Evolutionary conservation across 75 land plant species (phyloP), one percentile per base, ranked within the genome.

Genomic region (Pinus albicaulis): DNA sequence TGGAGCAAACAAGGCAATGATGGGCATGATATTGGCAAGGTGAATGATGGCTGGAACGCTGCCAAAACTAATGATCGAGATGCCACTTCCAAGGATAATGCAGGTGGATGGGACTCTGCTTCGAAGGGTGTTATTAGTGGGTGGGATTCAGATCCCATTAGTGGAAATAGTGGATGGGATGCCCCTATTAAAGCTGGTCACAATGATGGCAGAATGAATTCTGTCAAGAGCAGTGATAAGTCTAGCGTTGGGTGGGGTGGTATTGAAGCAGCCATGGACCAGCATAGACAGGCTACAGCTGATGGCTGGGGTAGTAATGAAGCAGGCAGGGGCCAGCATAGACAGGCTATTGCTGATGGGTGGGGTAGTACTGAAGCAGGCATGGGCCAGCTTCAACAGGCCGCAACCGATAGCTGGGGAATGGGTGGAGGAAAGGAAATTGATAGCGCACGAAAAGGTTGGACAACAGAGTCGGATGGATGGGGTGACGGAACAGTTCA

Each of bases 31-130:
- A 20, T 41, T 36, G 70, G 48, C 44, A 36, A 66, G 70, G 8
- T 19, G n/a, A 36, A 23, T 19, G 52, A 68, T 36, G 71, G 71
- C 5, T 68, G n/a, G 70, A 66, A 36, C 38, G 36, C 48, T 34
- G 19, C 44, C 10, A 38, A 38, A 66, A 44, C 7, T 15, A 66
- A 31, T 36, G 48, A 38, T n/a, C 17, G 34, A 34, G 22, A 66
- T 66, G 48, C 48, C 2, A 66, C 48, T 2, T 38, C 70, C 44
- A 66, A 66, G 38, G 23, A 20, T 38, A 28, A 28, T 28, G 20
- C 52, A 41, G 22, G 71, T 68, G 52, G 71, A n/a, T 68, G 71
- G 71, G 71, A 38, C 52, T 19, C 48, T 38, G 71, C 8, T 22
- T 19, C 19, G 8, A 34, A 66, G 36, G 7, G 44, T 66, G 70